A percentile compares a stretch with the other conserved stretches of the same genome.
Evolutionary conservation across 441 rosid genomes (phyloP).

Genomic region (Capsella rubella): DNA sequence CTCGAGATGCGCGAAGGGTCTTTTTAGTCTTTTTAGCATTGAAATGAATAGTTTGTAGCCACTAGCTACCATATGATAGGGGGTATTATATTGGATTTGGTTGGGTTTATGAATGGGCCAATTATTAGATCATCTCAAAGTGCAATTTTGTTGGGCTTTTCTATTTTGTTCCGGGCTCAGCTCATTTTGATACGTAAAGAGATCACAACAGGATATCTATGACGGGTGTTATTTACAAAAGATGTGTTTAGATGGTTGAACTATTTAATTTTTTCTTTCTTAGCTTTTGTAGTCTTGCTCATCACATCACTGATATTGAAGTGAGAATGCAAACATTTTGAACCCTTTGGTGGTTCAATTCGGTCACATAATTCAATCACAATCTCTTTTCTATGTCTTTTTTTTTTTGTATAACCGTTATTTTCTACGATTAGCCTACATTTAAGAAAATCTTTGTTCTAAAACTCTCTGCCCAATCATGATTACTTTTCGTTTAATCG

Average conservation of each 20-base stretch:
- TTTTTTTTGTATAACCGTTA: background rate
- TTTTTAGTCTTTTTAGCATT: constrained; percentile 26
- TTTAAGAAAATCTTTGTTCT: no score
- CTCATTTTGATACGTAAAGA: no score
- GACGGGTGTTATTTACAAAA: no score
- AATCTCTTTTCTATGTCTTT: background rate
- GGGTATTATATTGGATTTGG: background rate
- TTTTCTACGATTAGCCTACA: no score
- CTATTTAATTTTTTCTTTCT: no score
- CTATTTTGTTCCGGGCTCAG: no score
- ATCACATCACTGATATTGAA: background rate
- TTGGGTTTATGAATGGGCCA: constrained; percentile 13
- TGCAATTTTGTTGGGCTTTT: no score
- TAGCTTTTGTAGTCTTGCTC: background rate
- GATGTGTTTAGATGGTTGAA: no score
- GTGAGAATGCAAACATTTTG: background rate
- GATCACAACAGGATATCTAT: no score
- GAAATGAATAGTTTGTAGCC: constrained; percentile 1
- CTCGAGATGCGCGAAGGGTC: constrained; percentile 45
- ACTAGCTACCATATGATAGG: background rate
- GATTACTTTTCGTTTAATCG: no score
- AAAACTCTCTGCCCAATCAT: no score
- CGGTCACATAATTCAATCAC: background rate
- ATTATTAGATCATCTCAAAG: no score
- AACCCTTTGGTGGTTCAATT: background rate